Evolutionary conservation across 192 early-diverging fungal genomes (phyloP), one percentile per base, ranked within the genome.

Genomic region (Rhizophagus prolifer): DNA sequence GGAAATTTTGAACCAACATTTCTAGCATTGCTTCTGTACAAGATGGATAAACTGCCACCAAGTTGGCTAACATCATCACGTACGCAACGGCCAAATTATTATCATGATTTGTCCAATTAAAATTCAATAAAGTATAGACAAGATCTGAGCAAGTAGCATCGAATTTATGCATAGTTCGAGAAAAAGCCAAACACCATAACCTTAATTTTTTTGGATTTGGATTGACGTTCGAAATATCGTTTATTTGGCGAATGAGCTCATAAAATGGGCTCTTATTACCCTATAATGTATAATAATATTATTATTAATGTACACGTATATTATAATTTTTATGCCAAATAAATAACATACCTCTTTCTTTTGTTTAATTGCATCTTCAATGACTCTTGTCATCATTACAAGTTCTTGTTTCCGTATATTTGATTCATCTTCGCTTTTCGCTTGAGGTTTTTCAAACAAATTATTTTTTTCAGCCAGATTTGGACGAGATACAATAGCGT

Each of bases 11-110:
- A 0, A 70, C 68, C 44, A 70, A 28, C 68, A 70, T 70, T 47
- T 46, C 23, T 50, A 70, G 54, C 9, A 70, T 46, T 10, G 10
- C 9, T 47, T 23, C 23, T 14, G 25, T 50, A 70, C 44, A 50
- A 70, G 23, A n/a, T 16, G 68, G 44, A 30, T 70, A 44, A 23
- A 36, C 41, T 30, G 68, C 21, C 41, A 70, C 44, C 10, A 70
- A 47, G 41, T 50, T 70, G 0, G 46, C n/a, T 34, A 70, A 47
- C 21, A 70, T 44, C 25, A 50, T 70, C n/a, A 70, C 44, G 23
- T 70, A 70, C 50, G 34, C 34, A n/a, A 70, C 10, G 9, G n/a
- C 68, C 25, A 70, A 50, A 25, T 70, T 70, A 47, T 70, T 70
- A 26, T 70, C 68, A 14, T 70, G 41, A 47, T 34, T 16, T 47